These are phyloP conservation scores for Dillenia suffruticosa DNA, from an alignment of 164 flowering plant genomes.

Conservation along the genomic window DNA sequence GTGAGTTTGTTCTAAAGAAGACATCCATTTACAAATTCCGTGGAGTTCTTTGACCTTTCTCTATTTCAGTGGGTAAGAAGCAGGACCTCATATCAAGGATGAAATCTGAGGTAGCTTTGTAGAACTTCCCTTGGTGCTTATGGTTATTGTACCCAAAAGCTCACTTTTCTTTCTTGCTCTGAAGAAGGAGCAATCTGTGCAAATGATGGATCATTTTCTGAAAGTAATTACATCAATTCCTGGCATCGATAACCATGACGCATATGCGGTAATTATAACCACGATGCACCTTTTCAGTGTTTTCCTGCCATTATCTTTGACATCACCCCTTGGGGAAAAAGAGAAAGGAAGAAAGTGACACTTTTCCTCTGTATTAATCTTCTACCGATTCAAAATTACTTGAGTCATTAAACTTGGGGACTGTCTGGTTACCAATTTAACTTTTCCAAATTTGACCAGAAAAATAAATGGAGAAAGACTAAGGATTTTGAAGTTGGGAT, in stretches of 20 bases:
- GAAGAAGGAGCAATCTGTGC: constrained; percentile 68
- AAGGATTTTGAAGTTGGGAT: no score
- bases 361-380: no score
- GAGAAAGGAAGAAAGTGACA: no score
- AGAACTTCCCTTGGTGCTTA: constrained; percentile 1
- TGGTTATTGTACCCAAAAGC: constrained; percentile 8
- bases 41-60: constrained; percentile 5
- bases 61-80: constrained; percentile 67
- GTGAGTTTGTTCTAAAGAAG: constrained; percentile 25
- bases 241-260: constrained; percentile 77
- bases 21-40: neutral
- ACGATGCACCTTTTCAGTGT: neutral
- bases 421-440: no score
- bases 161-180: constrained; percentile 6
- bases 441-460: no score
- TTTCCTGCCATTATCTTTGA: no score
- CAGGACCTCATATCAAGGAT: constrained; percentile 53
- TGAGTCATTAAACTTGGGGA: no score
- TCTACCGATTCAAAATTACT: no score
- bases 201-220: constrained; percentile 57
- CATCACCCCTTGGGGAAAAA: no score
- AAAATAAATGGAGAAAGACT: no score
- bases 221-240: constrained; percentile 77
- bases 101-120: constrained; percentile 66
- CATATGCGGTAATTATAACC: constrained; percentile 55